phyloP scores from a whole-genome alignment of 345 rosid species.

The Mercurialis annua region DNA sequence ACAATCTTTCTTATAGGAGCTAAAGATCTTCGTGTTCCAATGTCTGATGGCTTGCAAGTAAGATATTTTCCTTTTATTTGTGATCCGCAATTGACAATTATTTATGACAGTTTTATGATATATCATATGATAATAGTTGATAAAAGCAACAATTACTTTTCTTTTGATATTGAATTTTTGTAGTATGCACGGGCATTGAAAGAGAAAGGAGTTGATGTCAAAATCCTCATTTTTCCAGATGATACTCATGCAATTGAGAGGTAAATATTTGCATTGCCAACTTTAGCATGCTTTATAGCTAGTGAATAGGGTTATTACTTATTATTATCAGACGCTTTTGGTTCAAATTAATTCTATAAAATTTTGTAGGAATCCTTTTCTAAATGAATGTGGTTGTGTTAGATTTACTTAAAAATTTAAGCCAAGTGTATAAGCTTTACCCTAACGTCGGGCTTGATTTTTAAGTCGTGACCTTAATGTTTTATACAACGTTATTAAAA shows the following conservation, averaged over 20 bases:
- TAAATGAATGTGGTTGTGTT: too few species aligned
- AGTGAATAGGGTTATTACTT: too few species aligned
- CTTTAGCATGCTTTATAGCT: background rate
- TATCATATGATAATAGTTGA: background rate
- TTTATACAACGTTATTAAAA: too few species aligned
- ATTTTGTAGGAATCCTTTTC: too few species aligned
- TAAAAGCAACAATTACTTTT: background rate
- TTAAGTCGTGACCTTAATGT: too few species aligned
- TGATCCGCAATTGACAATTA: background rate
- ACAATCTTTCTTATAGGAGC: conserved; percentile 76
- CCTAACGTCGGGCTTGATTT: too few species aligned
- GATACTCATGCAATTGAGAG: conserved; percentile 70
- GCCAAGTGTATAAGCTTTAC: too few species aligned
- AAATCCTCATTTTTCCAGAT: conserved; percentile 61
- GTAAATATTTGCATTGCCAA: conserved; percentile 24
- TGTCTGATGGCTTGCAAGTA: conserved; percentile 80
- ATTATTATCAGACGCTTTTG: too few species aligned
- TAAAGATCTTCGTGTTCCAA: conserved; percentile 86
- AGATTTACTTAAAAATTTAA: too few species aligned
- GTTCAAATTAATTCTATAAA: too few species aligned
- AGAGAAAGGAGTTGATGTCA: conserved; percentile 77
- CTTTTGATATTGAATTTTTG: conserved; percentile 17
- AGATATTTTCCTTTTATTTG: conserved; percentile 21
- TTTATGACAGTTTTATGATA: background rate
- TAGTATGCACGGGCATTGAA: conserved; percentile 75